Base-by-base conservation (phyloP, 495 filamentous ascomycete genomes). In the Amphirosellinia nigrospora region DNA sequence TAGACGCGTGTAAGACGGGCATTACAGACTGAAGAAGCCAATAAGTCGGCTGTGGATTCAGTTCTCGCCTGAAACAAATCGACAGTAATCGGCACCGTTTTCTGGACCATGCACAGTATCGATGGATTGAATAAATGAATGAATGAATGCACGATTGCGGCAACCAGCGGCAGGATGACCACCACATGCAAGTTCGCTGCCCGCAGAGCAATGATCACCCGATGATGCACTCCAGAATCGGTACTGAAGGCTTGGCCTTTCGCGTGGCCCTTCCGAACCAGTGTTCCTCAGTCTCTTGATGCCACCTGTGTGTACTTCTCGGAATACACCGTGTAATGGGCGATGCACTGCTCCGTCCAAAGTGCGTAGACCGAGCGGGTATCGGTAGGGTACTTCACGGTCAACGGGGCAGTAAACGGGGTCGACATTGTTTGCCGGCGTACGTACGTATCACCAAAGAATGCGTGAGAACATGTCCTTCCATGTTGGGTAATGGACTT, bases 161-260 rank as follows among this genome's bases (percentile, higher is more conserved):
- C 28, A 64, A 21, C 10, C 60, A 61, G 23, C 56, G 52, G 52
- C 65, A 52, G 52, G 50, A 66, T 58, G 36, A 43, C 64, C 38
- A 66, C 50, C 38, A 66, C 50, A 65, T 65, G 63, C 45, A 65
- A 65, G 63, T 65, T 65, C 63, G 63, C 63, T 65, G 63, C 63
- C 46, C 63, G 63, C 34, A 52, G 62, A 52, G 32, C 45, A 65
- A 65, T 19, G 45, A 52, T 53, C 63, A 65, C 34, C 63, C 63
- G 56, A 68, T 50, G 15, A 60, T 61, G 66, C 56, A 68, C 66
- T 68, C 66, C 66, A 68, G 63, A 53, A 53, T 68, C 64, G 66
- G 66, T 39, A 68, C 32, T 61, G 66, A 36, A 36, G 38, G 41
- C 56, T 53, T 69, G 56, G 66, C 43, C 38, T 32, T 43, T 45